Evolutionary conservation across 2,329 filamentous ascomycete species (phyloP).

Genomic region (Fragosphaeria purpurea): DNA sequence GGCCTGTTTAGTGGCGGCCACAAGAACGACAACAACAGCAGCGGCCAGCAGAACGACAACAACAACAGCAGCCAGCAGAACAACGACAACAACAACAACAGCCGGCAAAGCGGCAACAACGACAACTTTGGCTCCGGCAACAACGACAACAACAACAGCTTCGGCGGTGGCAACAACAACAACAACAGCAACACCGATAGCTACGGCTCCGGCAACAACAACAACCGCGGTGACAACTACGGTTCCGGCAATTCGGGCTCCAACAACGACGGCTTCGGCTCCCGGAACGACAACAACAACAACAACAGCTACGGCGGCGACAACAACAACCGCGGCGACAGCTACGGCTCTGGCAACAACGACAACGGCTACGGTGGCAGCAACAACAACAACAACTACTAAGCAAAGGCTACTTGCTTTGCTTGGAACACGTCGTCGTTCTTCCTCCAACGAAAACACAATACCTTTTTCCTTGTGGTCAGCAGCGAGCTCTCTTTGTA

Average conservation of each 20-base stretch:
- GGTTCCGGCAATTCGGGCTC: not conserved
- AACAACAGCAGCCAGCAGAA: slow-evolving; percentile 1
- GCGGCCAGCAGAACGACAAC: not conserved
- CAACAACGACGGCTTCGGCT: not conserved
- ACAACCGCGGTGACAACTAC: not conserved
- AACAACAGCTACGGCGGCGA: not conserved
- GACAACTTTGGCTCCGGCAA: not conserved
- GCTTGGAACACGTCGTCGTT: too few relatives aligned
- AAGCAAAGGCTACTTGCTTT: not conserved
- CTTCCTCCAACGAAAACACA: not conserved
- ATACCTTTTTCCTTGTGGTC: too few relatives aligned
- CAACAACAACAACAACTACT: slow-evolving; percentile 5
- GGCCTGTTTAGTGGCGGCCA: slow-evolving; percentile 2
- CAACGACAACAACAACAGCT: slow-evolving; percentile 2
- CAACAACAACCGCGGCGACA: not conserved
- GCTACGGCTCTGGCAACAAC: not conserved
- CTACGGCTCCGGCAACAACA: not conserved
- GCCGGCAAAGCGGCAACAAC: not conserved
- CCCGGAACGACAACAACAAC: not conserved
- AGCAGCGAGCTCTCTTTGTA: too few relatives aligned
- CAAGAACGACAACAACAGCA: slow-evolving; percentile 1
- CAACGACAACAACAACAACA: not conserved
- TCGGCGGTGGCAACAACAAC: not conserved
- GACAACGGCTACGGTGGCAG: slow-evolving; percentile 1
- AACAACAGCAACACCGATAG: slow-evolving; percentile 1